Base-by-base conservation (phyloP, 108 stramenopile genomes). In the Skeletonema menzelii region DNA sequence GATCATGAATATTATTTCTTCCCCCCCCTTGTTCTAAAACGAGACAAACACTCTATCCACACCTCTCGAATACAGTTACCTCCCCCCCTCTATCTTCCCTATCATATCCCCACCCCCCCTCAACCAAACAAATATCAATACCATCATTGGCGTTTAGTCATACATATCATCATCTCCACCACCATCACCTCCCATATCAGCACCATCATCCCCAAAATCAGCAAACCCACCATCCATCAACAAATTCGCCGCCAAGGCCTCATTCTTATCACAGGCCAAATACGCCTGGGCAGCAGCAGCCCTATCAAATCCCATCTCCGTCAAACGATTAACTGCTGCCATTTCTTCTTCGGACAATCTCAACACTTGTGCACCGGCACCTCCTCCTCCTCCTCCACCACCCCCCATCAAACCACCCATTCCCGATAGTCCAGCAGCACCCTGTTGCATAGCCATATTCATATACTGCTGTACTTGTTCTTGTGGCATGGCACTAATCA, bases 231-330 rank as follows among this genome's bases (percentile, higher is more conserved):
- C 86, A 69, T 96, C 95, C 91, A 99, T 96, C 67, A 99, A 79
- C 49, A 97, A 84, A 68, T 99, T 98, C 12, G 99, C 99, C 2
- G 99, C 99, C 75, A 98, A 82, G 13, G 91, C 96, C 75, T 98
- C 97, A 81, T 99, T 97, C 91, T 98, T 99, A 83, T 99, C 99
- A 71, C 99, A 99, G 7, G 97, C 97, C 70, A 99, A 80, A 84
- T 96, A 99, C 8, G 99, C 99, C 86, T 98, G 97, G 8, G 93
- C 94, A 0, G 94, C 97, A 65, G 96, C 94, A 19, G 91, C 62
- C 67, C 91, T 77, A 69, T 97, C 92, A 77, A 99, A 99, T 31
- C 99, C 99, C 87, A 99, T 93, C 76, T 95, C 97, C 8, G 87
- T 75, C 47, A 99, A 88, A 27, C 97, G 90, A 72, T 95, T 82